phyloP scores from a whole-genome alignment of 129 eudicot genomes.

The Pittosporum tobira region DNA sequence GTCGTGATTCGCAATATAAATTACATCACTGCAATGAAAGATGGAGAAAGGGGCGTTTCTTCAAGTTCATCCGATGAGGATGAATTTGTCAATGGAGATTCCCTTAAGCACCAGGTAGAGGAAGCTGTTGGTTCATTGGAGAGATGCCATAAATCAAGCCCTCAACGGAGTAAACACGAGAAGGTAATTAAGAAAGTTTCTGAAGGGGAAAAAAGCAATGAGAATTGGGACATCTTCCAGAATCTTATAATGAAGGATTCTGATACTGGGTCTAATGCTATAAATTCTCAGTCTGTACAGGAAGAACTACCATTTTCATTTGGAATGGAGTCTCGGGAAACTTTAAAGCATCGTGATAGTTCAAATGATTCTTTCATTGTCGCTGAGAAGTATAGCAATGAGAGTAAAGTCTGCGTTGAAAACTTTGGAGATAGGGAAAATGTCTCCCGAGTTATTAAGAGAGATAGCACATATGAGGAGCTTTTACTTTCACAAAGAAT shows the following conservation, averaged over 20 bases:
- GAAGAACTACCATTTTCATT: conserved; percentile 16
- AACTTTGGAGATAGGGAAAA: conserved; percentile 22
- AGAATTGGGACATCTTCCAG: conserved; percentile 71
- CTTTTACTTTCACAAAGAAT: conserved; percentile 22
- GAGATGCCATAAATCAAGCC: conserved; percentile 20
- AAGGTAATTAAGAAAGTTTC: conserved; percentile 13
- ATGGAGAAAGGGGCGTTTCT: conserved; percentile 25
- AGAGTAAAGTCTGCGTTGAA: background rate
- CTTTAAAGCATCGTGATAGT: conserved; percentile 3
- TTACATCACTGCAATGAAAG: conserved; percentile 37
- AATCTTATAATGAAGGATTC: conserved; percentile 56
- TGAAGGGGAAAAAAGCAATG: conserved; percentile 33
- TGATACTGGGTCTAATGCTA: conserved; percentile 21
- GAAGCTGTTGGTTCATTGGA: conserved; percentile 40
- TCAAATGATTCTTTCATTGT: conserved; percentile 34
- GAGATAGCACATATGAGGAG: conserved; percentile 31
- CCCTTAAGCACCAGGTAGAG: conserved; percentile 36
- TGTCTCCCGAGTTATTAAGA: conserved; percentile 15
- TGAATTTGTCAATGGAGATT: conserved; percentile 20
- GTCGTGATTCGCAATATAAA: conserved; percentile 61
- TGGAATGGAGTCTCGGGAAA: conserved; percentile 25
- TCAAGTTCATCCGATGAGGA: conserved; percentile 32
- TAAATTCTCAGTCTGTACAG: conserved; percentile 4
- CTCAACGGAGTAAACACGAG: conserved; percentile 13
- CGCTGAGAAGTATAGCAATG: conserved; percentile 16